Percentiles rank a stretch among this genome's conserved stretches.
Evolutionary conservation across 2,329 filamentous ascomycete genomes (phyloP).

Genomic region (Alternaria angustiovoidea): DNA sequence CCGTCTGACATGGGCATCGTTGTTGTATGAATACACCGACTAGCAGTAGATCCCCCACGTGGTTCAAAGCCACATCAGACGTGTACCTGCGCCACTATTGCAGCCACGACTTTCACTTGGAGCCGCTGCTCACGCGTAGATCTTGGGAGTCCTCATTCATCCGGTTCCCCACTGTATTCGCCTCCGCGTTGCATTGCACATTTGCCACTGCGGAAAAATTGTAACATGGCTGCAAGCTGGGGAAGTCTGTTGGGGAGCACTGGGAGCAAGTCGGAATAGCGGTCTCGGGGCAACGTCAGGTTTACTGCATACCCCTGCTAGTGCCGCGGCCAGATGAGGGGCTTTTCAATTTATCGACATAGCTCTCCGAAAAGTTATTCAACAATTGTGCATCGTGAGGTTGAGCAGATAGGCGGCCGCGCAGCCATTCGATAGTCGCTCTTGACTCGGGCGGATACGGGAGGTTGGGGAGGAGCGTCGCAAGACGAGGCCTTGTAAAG

Average conservation of each 20-base stretch:
- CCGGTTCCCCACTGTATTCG: not conserved
- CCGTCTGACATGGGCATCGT: slow-evolving; percentile 8
- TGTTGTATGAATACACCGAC: slow-evolving; percentile 2
- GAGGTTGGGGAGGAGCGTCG: not conserved
- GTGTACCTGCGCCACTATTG: slow-evolving; percentile 8
- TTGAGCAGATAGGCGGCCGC: slow-evolving; percentile 7
- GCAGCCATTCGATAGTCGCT: slow-evolving; percentile 9
- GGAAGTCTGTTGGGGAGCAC: slow-evolving; percentile 35
- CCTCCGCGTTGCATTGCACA: slow-evolving; percentile 6
- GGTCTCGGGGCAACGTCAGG: slow-evolving; percentile 24
- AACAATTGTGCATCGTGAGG: slow-evolving; percentile 43
- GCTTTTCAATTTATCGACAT: slow-evolving; percentile 30
- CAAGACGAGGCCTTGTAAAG: not conserved
- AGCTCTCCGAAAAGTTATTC: slow-evolving; percentile 32
- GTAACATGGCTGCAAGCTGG: slow-evolving; percentile 14
- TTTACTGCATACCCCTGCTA: slow-evolving; percentile 26
- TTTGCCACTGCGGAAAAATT: slow-evolving; percentile 30
- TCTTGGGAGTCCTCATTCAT: not conserved
- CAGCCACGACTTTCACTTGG: not conserved
- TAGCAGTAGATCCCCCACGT: slow-evolving; percentile 25
- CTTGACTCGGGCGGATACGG: slow-evolving; percentile 4
- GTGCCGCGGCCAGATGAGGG: slow-evolving; percentile 28
- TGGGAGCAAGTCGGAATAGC: slow-evolving; percentile 25
- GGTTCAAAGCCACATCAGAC: slow-evolving; percentile 16
- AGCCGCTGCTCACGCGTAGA: not conserved